phyloP scores from a whole-genome alignment of 1,284 basidiomycete species.

The Apiotrichum veenhuisii region DNA sequence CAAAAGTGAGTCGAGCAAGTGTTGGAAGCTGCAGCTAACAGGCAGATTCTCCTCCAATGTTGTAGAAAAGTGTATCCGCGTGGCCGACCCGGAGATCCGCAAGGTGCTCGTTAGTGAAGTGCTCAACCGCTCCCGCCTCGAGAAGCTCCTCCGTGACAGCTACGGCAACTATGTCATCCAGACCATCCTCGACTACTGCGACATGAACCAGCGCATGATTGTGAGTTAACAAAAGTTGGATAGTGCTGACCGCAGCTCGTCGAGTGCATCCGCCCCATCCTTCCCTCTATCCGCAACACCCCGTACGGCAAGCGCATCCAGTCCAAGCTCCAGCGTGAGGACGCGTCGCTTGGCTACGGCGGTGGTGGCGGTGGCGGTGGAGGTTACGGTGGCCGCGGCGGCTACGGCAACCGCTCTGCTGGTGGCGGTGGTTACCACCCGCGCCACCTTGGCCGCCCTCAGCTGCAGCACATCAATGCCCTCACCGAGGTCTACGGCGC shows the following conservation, averaged over 20 bases:
- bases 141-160: constrained; percentile 90
- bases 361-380: constrained; percentile 50
- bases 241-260: constrained; percentile 61
- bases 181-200: constrained; percentile 94
- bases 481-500: constrained; percentile 50
- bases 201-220: constrained; percentile 72
- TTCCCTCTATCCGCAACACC: constrained; percentile 92
- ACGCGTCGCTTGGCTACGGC: constrained; percentile 58
- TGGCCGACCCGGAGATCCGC: constrained; percentile 88
- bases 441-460: constrained; percentile 47
- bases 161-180: constrained; percentile 93
- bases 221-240: constrained; percentile 32
- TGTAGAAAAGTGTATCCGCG: constrained; percentile 78
- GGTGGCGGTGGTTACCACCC: constrained; percentile 38
- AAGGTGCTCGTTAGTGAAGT: constrained; percentile 95
- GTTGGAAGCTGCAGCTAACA: constrained; percentile 37
- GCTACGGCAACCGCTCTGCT: constrained; percentile 29
- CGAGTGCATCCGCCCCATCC: constrained; percentile 92
- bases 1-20: constrained; percentile 98
- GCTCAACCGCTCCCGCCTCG: constrained; percentile 86
- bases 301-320: constrained; percentile 97
- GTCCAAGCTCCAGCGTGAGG: constrained; percentile 91
- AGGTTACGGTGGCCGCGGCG: constrained; percentile 47
- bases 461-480: constrained; percentile 50
- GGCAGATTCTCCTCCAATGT: constrained; percentile 41